Conservation (phyloP, 2,329 filamentous ascomycete species). For the Atkinsonella hypoxylon region DNA sequence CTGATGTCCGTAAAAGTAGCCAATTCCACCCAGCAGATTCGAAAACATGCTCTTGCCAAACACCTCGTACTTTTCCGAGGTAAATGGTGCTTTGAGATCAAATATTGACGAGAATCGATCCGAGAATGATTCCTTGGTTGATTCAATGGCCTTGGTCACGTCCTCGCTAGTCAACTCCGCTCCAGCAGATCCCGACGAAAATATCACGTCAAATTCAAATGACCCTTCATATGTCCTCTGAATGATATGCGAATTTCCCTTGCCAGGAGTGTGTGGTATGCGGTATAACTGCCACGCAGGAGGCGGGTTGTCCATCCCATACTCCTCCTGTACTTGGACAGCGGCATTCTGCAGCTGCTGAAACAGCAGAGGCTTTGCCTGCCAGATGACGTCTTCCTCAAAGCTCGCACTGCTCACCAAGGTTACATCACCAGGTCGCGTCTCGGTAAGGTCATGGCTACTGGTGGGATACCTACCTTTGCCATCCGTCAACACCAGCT, state of each 20-base stretch:
- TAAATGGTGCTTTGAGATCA: conserved; percentile 64
- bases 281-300: conserved; percentile 80
- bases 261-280: conserved; percentile 53
- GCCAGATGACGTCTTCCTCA: conserved; percentile 65
- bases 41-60: conserved; percentile 90
- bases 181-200: conserved; percentile 62
- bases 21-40: conserved; percentile 85
- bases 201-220: conserved; percentile 90
- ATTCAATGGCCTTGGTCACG: conserved; percentile 57
- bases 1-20: conserved; percentile 85
- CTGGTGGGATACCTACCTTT: conserved; percentile 47
- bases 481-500: conserved; percentile 64
- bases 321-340: conserved; percentile 35
- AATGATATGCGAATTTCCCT: conserved; percentile 74
- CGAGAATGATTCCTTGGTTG: conserved; percentile 55
- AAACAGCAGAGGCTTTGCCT: conserved; percentile 56
- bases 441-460: conserved; percentile 52
- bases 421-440: conserved; percentile 64
- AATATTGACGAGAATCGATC: conserved; percentile 58
- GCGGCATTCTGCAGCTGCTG: conserved; percentile 40
- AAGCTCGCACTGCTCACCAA: conserved; percentile 60
- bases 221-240: conserved; percentile 84
- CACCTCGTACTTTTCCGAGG: conserved; percentile 55
- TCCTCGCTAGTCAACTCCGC: conserved; percentile 45
- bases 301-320: conserved; percentile 54